A percentile compares a stretch with the other conserved stretches of the same genome.
Evolutionary conservation across 2,329 filamentous ascomycete species (phyloP).

Genomic region (Chaetothyriales sp.): DNA sequence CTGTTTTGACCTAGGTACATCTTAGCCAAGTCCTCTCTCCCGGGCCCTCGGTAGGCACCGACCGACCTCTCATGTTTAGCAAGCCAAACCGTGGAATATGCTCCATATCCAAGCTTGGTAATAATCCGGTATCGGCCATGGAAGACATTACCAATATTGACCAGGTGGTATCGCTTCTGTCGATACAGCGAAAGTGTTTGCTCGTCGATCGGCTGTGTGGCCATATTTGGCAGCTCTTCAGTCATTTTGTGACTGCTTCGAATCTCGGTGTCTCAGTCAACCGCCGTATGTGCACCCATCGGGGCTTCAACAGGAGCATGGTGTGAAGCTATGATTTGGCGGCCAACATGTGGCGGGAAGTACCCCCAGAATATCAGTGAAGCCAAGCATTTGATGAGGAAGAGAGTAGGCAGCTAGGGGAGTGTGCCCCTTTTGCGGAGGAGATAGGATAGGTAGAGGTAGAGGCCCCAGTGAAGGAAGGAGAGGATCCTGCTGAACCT

Average conservation of each 20-base stretch:
- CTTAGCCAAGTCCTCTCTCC: conserved; percentile 1
- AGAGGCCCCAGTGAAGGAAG: no score
- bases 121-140: conserved; percentile 23
- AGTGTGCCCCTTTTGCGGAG: no score
- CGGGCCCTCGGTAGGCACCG: conserved; percentile 2
- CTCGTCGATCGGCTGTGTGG: conserved; percentile 6
- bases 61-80: conserved; percentile 20
- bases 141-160: conserved; percentile 15
- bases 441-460: no score
- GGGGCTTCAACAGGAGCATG: not conserved
- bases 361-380: no score
- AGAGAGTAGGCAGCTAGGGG: no score
- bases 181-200: conserved; percentile 10
- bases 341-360: no score
- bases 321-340: not conserved
- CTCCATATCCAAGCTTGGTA: conserved; percentile 25
- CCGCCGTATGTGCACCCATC: not conserved
- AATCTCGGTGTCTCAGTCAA: not conserved
- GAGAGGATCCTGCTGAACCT: no score
- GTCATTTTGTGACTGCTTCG: not conserved
- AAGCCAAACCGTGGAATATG: conserved; percentile 26
- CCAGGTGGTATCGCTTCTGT: conserved; percentile 16
- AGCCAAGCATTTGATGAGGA: no score
- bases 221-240: not conserved
- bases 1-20: conserved; percentile 5